phyloP scores from a whole-genome alignment of 73 alveolate species.

The Effrenium voratum region DNA sequence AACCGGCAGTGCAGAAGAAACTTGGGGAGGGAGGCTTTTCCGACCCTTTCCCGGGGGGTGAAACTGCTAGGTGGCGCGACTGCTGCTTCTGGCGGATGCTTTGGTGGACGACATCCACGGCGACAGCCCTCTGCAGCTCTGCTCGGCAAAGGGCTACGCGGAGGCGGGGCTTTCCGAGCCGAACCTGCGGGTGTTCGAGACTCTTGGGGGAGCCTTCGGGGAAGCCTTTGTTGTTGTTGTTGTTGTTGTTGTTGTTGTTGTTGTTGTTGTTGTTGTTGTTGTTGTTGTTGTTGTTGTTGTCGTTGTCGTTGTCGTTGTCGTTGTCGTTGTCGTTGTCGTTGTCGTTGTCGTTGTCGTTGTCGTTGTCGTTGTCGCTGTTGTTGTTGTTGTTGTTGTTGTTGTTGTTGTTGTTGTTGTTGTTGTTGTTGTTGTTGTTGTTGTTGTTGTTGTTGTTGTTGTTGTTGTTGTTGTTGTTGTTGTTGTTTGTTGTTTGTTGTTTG shows the following conservation, averaged over 20 bases:
- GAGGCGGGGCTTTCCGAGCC: too few species aligned
- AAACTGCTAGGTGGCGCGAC: too few species aligned
- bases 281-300: background rate
- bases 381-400: background rate
- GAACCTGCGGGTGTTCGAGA: too few species aligned
- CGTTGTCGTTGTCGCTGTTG: background rate
- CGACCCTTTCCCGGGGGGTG: too few species aligned
- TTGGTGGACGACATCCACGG: too few species aligned
- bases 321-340: background rate
- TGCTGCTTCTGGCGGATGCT: too few species aligned
- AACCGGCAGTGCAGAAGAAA: too few species aligned
- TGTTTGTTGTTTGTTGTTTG: background rate
- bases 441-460: background rate
- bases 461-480: background rate
- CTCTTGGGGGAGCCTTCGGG: too few species aligned
- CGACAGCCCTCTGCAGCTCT: too few species aligned
- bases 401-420: background rate
- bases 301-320: background rate
- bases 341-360: background rate
- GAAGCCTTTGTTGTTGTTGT: background rate
- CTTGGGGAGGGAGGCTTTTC: too few species aligned
- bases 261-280: background rate
- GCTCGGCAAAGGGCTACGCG: too few species aligned
- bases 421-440: background rate
- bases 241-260: background rate